Conservation (phyloP, 805 yeast genomes). For the Helenozyma baotianmanensis region DNA sequence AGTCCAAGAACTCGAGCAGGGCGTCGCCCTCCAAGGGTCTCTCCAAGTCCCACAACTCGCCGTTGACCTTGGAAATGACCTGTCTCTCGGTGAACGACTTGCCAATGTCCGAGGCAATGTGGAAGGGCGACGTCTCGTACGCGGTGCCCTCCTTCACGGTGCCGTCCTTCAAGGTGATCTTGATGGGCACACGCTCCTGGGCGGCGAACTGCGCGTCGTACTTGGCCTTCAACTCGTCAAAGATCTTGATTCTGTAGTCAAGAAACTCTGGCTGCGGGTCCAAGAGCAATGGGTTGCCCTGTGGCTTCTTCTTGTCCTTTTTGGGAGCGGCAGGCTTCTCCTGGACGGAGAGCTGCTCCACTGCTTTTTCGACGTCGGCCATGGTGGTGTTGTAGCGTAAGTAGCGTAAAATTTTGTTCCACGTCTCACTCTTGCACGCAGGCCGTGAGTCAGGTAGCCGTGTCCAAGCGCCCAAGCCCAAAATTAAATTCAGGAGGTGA, state of each 20-base stretch:
- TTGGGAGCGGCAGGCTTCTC: constrained; percentile 13
- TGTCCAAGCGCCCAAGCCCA: too few relatives aligned
- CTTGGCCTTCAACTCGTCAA: constrained; percentile 74
- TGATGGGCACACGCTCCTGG: constrained; percentile 55
- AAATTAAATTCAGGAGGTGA: too few relatives aligned
- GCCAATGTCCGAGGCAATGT: constrained; percentile 78
- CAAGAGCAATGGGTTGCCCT: constrained; percentile 39
- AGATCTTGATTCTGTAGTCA: constrained; percentile 70
- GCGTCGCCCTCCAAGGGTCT: constrained; percentile 82
- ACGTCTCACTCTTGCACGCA: too few relatives aligned
- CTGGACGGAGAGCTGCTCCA: constrained; percentile 15
- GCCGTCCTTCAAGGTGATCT: constrained; percentile 85
- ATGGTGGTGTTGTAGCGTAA: constrained; percentile 4
- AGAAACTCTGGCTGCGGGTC: constrained; percentile 84
- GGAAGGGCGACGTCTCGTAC: constrained; percentile 88
- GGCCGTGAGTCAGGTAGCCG: too few relatives aligned
- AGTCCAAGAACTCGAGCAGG: constrained; percentile 77
- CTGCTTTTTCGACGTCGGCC: constrained; percentile 18
- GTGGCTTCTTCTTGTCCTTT: constrained; percentile 41
- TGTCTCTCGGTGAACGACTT: constrained; percentile 85
- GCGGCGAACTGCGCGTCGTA: constrained; percentile 69
- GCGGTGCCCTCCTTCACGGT: constrained; percentile 69
- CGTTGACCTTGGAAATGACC: constrained; percentile 87
- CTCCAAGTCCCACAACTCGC: constrained; percentile 86
- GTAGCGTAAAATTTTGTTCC: neutral